Base-by-base conservation (phyloP, 2,329 filamentous ascomycete species). In the Colletotrichum aenigma region DNA sequence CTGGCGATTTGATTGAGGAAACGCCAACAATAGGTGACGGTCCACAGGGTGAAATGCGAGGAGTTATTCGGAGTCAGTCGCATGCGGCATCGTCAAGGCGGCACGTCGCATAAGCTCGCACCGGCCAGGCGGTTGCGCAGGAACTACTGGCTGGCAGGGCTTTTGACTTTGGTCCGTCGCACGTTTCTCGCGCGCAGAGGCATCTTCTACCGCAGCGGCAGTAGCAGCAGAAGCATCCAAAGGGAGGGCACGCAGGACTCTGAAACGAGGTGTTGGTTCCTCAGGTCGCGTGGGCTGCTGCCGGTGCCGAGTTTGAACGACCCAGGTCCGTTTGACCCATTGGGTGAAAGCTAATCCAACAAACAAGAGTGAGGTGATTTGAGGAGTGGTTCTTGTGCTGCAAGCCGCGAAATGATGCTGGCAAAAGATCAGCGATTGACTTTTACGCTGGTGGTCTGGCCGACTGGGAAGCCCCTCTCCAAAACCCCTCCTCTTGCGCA, bases 351-450 rank as follows among this genome's bases (percentile, higher is more conserved):
- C 43, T 26, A 36, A 38, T 18, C 26, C 30, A 26, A 28, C 32
- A 26, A 65, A 62, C 16, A 28, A 36, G 38, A 26, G 21, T 60
- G 52, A 32, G 48, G 18, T 38, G 28, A 48, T 55, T 55, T 38
- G 36, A 74, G 56, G 48, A 60, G 24, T 34, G 52, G 66, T 43
- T 71, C 28, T 12, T 36, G 43, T n/a, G 43, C 43, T 48, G 43
- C n/a, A 21, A 48, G n/a, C 13, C 71, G 60, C 62, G 36, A 64
- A 34, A 66, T 48, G 68, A 48, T 61, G 72, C 68, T 26, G 21
- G 61, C 24, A 58, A 61, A 48, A 38, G 69, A 58, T 43, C 69
- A 62, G 62, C 73, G 62, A 75, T 75, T 72, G 73, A 73, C 73
- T 75, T 72, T 74, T 21, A 55, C 26, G 28, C 69, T 43, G 56